phyloP scores from a whole-genome alignment of 75 land plant genomes.

The Pinus albicaulis region DNA sequence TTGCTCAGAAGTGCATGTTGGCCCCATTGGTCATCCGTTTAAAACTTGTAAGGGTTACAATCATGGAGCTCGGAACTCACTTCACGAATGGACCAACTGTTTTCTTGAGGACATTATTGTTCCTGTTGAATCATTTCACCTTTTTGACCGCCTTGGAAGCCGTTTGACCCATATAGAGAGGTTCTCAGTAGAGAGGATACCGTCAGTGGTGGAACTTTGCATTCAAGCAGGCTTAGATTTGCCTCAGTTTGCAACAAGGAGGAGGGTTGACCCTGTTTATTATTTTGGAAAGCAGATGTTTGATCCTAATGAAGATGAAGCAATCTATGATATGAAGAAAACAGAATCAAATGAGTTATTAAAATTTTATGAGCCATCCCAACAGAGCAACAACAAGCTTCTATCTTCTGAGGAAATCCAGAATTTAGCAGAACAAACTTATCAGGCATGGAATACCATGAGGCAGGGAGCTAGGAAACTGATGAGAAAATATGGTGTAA shows the following conservation, averaged over 20 bases:
- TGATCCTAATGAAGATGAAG: slow-evolving; percentile 75
- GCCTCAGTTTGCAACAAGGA: slow-evolving; percentile 79
- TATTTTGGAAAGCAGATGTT: slow-evolving; percentile 50
- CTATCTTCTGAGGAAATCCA: slow-evolving; percentile 25
- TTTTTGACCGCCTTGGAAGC: slow-evolving; percentile 74
- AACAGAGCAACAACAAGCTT: slow-evolving; percentile 23
- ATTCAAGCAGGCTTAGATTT: slow-evolving; percentile 95
- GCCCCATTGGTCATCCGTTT: slow-evolving; percentile 80
- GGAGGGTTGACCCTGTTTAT: slow-evolving; percentile 72
- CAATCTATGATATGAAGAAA: slow-evolving; percentile 42
- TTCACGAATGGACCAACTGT: slow-evolving; percentile 74
- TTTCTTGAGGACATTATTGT: slow-evolving; percentile 66
- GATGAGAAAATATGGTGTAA: slow-evolving; percentile 74
- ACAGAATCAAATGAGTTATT: slow-evolving; percentile 18
- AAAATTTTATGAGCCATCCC: slow-evolving; percentile 34
- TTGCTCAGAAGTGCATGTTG: slow-evolving; percentile 89
- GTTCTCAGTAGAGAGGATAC: slow-evolving; percentile 64
- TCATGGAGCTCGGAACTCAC: slow-evolving; percentile 36
- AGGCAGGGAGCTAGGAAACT: slow-evolving; percentile 56
- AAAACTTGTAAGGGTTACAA: slow-evolving; percentile 67
- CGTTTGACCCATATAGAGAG: slow-evolving; percentile 69
- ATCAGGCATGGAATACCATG: slow-evolving; percentile 63
- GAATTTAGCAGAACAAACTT: slow-evolving; percentile 49
- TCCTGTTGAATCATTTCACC: slow-evolving; percentile 81
- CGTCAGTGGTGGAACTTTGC: slow-evolving; percentile 92